Evolutionary conservation across 768 basidiomycete genomes (phyloP).

Genomic region (Auricularia cornea): DNA sequence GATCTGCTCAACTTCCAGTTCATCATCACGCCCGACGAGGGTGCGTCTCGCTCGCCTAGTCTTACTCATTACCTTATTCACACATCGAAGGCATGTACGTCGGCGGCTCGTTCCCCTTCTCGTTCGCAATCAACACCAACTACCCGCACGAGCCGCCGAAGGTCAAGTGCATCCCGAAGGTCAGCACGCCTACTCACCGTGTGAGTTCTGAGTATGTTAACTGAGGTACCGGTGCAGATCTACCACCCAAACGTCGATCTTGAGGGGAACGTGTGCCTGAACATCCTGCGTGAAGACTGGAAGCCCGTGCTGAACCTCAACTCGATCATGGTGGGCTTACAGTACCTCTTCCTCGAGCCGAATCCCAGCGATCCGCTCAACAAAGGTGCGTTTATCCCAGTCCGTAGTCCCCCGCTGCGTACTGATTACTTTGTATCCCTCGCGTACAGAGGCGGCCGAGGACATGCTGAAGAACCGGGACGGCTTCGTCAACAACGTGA

Average conservation of each 20-base stretch:
- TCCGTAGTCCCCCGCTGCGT: background rate
- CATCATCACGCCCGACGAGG: constrained; percentile 95
- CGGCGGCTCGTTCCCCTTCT: constrained; percentile 88
- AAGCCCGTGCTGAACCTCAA: constrained; percentile 97
- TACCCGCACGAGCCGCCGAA: constrained; percentile 99
- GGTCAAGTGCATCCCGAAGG: constrained; percentile 94
- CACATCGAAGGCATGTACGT: constrained; percentile 84
- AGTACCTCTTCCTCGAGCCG: constrained; percentile 97
- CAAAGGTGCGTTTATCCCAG: constrained; percentile 63
- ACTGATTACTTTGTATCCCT: constrained; percentile 11
- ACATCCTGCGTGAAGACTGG: constrained; percentile 99
- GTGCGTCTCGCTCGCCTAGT: constrained; percentile 32
- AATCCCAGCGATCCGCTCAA: constrained; percentile 98
- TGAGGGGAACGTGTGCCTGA: constrained; percentile 96
- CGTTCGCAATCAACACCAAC: constrained; percentile 92
- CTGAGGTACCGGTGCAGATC: constrained; percentile 51
- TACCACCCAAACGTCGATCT: constrained; percentile 99
- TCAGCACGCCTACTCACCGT: constrained; percentile 28
- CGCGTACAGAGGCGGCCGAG: constrained; percentile 79
- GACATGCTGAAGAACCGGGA: constrained; percentile 88
- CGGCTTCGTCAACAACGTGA: constrained; percentile 77
- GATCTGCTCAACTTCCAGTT: constrained; percentile 96
- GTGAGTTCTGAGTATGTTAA: background rate
- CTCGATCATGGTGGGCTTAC: constrained; percentile 96
- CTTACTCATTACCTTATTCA: background rate